Base-by-base conservation (phyloP, 495 filamentous ascomycete genomes). In the Aspergillus homomorphus region DNA sequence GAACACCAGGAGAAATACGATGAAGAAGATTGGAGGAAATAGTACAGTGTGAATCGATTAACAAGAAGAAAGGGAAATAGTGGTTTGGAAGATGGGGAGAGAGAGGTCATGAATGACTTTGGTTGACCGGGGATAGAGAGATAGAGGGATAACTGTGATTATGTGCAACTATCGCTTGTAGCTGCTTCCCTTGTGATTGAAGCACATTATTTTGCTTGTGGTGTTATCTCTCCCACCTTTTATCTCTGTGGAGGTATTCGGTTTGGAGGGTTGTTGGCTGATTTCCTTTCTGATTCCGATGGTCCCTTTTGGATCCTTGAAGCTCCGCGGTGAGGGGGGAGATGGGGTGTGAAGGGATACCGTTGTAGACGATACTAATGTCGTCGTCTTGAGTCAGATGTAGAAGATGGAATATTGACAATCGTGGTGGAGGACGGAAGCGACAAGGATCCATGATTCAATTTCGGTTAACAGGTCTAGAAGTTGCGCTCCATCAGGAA, bases 401-500 rank as follows among this genome's bases (percentile, higher is more conserved):
- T 58, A 19, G 54, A 30, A 19, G 15, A 30, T 22, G 38, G 21
- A 30, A 46, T 46, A 20, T 53, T 21, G 44, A 21, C 42, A 42
- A 24, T 51, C n/a, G 45, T 21, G 16, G 33, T 59, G 21, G 57
- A 51, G 52, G 33, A n/a, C 16, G 57, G 20, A 30, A 49, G 38
- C 43, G 30, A 56, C 33, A 51, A 21, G 48, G 41, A 58, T 68
- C 24, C 45, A 33, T 21, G 46, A 51, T 52, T 19, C 23, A 24
- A 30, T 18, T 42, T 18, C 22, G 24, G 20, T 24, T 58, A 12
- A 38, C 2, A 45, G 18, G 18, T 45, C 74, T 74, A 81, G 53
- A 81, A 80, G 65, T 76, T 76, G 52, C 76, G 72, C 33, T 80
- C 76, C 45, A 68, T 51, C 26, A 81, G 68, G 68, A 81, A 81